These are phyloP conservation scores for Sicyos edulis DNA, from an alignment of 306 rosid genomes.

Conservation along the genomic window DNA sequence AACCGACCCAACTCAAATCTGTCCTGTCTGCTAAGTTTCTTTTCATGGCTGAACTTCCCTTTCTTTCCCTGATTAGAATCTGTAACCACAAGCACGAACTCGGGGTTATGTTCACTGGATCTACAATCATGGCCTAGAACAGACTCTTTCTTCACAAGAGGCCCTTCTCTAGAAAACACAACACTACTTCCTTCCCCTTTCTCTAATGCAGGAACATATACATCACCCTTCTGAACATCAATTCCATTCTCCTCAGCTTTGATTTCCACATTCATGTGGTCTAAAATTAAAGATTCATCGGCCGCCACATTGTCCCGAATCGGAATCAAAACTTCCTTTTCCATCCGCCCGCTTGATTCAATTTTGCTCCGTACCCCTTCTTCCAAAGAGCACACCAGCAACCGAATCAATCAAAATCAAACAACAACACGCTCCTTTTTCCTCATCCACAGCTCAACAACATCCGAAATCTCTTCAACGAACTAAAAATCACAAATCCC, in stretches of 20 bases:
- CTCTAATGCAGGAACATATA: slow-evolving; percentile 30
- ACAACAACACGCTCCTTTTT: neutral
- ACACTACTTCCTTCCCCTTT: slow-evolving; percentile 53
- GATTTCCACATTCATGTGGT: slow-evolving; percentile 33
- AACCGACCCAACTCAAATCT: slow-evolving; percentile 69
- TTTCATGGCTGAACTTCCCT: slow-evolving; percentile 43
- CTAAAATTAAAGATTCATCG: slow-evolving; percentile 27
- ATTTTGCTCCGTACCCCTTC: slow-evolving; percentile 12
- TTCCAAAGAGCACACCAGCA: slow-evolving; percentile 19
- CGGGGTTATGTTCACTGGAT: slow-evolving; percentile 48
- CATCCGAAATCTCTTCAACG: neutral
- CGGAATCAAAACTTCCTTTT: slow-evolving; percentile 8
- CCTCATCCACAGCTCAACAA: slow-evolving; percentile 12
- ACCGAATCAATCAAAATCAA: slow-evolving; percentile 6
- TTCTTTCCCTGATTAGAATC: slow-evolving; percentile 36
- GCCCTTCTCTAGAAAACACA: slow-evolving; percentile 51
- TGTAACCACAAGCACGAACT: slow-evolving; percentile 31
- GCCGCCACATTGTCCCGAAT: slow-evolving; percentile 13
- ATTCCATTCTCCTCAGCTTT: slow-evolving; percentile 35
- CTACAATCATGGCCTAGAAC: slow-evolving; percentile 32
- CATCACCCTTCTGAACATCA: slow-evolving; percentile 35
- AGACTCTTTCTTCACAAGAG: slow-evolving; percentile 39
- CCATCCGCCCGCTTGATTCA: slow-evolving; percentile 12
- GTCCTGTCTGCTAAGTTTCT: slow-evolving; percentile 65
- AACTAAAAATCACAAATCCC: neutral